Conservation (phyloP, 179 eudicot species). For the Monotropa hypopitys region DNA sequence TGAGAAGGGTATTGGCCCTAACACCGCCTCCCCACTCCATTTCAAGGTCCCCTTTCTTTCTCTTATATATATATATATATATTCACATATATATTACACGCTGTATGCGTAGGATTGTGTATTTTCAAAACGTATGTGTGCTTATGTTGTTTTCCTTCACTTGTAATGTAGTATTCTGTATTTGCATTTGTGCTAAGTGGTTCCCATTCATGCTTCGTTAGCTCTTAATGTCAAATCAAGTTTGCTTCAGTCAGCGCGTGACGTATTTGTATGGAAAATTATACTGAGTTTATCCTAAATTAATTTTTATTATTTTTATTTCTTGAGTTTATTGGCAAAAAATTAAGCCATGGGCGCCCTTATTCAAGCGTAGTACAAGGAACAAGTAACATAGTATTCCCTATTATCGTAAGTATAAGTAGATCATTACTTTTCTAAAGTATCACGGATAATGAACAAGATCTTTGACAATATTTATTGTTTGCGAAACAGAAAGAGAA, state of each 20-base stretch:
- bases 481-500: not conserved
- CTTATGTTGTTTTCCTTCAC: not conserved
- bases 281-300: no score
- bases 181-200: not conserved
- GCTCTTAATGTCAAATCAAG: not conserved
- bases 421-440: not conserved
- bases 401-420: not conserved
- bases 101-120: not conserved
- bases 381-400: not conserved
- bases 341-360: no score
- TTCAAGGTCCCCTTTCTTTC: constrained; percentile 39
- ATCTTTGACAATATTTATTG: not conserved
- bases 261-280: not conserved
- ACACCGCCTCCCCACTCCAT: constrained; percentile 52
- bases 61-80: no score
- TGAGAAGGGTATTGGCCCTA: constrained; percentile 48
- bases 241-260: not conserved
- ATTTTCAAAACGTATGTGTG: not conserved
- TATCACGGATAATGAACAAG: not conserved
- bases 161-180: not conserved
- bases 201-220: not conserved
- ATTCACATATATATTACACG: no score
- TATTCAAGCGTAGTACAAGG: not conserved
- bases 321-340: no score
- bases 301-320: no score